Evolutionary conservation across 75 land plant species (phyloP).

Genomic region (Pinus tabuliformis): DNA sequence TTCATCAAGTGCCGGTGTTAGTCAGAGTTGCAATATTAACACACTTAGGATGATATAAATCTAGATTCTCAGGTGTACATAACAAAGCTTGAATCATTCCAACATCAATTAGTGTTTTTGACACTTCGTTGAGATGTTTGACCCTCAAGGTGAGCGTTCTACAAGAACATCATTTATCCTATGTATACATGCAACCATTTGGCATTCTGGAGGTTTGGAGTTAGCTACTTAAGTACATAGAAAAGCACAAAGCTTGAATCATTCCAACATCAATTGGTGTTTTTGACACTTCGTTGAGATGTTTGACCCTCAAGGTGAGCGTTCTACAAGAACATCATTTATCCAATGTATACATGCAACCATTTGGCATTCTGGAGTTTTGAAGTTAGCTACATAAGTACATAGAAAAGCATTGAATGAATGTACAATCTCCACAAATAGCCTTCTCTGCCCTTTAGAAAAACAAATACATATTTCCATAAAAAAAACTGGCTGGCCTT

Average conservation of each 20-base stretch:
- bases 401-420: slow-evolving; percentile 45
- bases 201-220: too few relatives aligned
- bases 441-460: slow-evolving; percentile 74
- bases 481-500: slow-evolving; percentile 75
- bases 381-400: slow-evolving; percentile 31
- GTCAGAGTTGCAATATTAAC: slow-evolving; percentile 54
- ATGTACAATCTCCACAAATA: slow-evolving; percentile 68
- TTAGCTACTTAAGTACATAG: too few relatives aligned
- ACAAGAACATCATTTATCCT: slow-evolving; percentile 81
- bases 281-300: slow-evolving; percentile 91
- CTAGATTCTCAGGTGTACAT: slow-evolving; percentile 63
- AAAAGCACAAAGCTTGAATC: slow-evolving; percentile 69
- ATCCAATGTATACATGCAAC: slow-evolving; percentile 80
- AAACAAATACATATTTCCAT: slow-evolving; percentile 93
- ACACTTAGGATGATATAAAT: slow-evolving; percentile 90
- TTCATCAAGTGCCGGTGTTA: too few relatives aligned
- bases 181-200: slow-evolving; percentile 83
- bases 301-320: slow-evolving; percentile 83
- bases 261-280: slow-evolving; percentile 91
- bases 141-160: slow-evolving; percentile 87
- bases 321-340: slow-evolving; percentile 82
- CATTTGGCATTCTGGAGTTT: slow-evolving; percentile 50
- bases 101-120: slow-evolving; percentile 87
- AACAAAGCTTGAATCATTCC: slow-evolving; percentile 79
- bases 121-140: slow-evolving; percentile 89